phyloP scores from a whole-genome alignment of 768 basidiomycete genomes.

The Tulasnella sp. region DNA sequence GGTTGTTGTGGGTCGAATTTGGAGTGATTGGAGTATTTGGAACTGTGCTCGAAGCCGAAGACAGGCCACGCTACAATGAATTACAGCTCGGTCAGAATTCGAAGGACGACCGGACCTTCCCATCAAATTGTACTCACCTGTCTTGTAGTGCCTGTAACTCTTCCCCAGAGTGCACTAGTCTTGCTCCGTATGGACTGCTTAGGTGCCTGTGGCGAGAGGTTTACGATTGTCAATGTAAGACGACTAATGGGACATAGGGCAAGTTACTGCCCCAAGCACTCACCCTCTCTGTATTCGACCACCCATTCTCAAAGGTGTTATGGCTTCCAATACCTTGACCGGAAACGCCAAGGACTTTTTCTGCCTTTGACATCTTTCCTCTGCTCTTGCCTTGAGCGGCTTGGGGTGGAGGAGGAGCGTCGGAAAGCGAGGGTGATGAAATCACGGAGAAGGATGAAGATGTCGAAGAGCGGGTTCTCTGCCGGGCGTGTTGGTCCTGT shows the following conservation, averaged over 20 bases:
- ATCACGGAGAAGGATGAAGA: slow-evolving; percentile 37
- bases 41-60: slow-evolving; percentile 11
- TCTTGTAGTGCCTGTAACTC: slow-evolving; percentile 64
- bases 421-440: slow-evolving; percentile 12
- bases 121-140: slow-evolving; percentile 45
- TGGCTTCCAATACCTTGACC: slow-evolving; percentile 23
- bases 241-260: not conserved
- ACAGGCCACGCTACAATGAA: not conserved
- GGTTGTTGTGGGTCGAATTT: not conserved
- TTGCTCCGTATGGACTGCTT: slow-evolving; percentile 60
- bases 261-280: slow-evolving; percentile 8
- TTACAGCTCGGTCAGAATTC: slow-evolving; percentile 11
- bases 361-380: slow-evolving; percentile 25
- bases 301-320: not conserved
- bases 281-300: slow-evolving; percentile 1
- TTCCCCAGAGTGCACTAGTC: slow-evolving; percentile 79
- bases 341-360: slow-evolving; percentile 31
- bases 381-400: not conserved
- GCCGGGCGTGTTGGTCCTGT: slow-evolving; percentile 1
- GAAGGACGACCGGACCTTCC: not conserved
- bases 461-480: slow-evolving; percentile 33
- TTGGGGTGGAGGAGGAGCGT: slow-evolving; percentile 3
- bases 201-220: slow-evolving; percentile 15
- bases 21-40: slow-evolving; percentile 28
- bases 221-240: slow-evolving; percentile 44